Conservation (phyloP, 108 stramenopile species). For the Nitzschia sp. region DNA sequence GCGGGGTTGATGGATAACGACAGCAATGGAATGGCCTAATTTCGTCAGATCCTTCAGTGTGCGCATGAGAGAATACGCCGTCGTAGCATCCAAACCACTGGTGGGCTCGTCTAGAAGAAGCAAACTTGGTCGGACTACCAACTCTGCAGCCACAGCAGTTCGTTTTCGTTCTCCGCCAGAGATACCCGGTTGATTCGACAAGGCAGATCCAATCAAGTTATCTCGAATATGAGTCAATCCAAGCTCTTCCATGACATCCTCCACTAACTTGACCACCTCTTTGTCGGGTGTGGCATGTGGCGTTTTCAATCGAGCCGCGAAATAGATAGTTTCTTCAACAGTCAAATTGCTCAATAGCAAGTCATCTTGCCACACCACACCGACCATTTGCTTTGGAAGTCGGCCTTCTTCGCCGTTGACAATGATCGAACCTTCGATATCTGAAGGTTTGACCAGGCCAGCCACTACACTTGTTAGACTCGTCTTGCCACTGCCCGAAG, state of each 20-base stretch:
- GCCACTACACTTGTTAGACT: conserved; percentile 65
- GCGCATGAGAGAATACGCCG: conserved; percentile 64
- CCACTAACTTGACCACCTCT: conserved; percentile 53
- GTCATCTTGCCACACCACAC: conserved; percentile 90
- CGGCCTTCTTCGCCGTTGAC: conserved; percentile 60
- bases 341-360: conserved; percentile 80
- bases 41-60: conserved; percentile 70
- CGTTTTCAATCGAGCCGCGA: conserved; percentile 79
- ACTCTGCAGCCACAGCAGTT: conserved; percentile 77
- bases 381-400: conserved; percentile 71
- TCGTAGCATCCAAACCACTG: conserved; percentile 78
- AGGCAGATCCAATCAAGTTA: conserved; percentile 57
- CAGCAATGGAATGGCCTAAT: conserved; percentile 74
- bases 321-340: conserved; percentile 80
- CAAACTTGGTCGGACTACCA: conserved; percentile 77
- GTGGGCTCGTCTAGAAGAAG: conserved; percentile 85
- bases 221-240: conserved; percentile 60
- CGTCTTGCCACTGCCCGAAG: conserved; percentile 76
- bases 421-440: conserved; percentile 53
- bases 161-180: conserved; percentile 89
- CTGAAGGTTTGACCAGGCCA: conserved; percentile 38
- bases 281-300: conserved; percentile 28
- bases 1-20: conserved; percentile 91
- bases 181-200: conserved; percentile 60
- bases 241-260: conserved; percentile 61